These are phyloP conservation scores for Tephrocybe sp. DNA, from an alignment of 768 basidiomycete genomes.

Conservation along the genomic window DNA sequence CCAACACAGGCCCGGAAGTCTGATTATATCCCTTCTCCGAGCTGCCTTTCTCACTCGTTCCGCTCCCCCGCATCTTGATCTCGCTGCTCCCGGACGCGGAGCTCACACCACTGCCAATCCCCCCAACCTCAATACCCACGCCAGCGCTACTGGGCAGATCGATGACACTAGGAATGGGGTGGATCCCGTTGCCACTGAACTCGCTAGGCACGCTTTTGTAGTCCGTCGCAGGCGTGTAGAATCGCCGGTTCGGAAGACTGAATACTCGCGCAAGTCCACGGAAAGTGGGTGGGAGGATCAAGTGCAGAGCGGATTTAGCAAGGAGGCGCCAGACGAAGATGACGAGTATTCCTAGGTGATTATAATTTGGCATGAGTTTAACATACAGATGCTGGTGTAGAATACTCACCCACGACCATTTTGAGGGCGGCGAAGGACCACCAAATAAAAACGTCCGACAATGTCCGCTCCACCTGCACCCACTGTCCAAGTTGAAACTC, in stretches of 20 bases:
- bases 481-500: constrained; percentile 30
- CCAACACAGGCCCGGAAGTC: background rate
- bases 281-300: constrained; percentile 82
- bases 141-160: constrained; percentile 61
- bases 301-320: constrained; percentile 75
- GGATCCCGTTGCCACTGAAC: constrained; percentile 49
- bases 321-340: constrained; percentile 90
- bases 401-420: constrained; percentile 40
- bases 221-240: constrained; percentile 91
- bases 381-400: background rate
- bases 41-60: constrained; percentile 18
- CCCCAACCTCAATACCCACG: constrained; percentile 44
- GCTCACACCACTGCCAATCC: constrained; percentile 37
- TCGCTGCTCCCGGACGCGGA: constrained; percentile 42
- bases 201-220: constrained; percentile 71
- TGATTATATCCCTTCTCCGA: background rate
- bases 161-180: constrained; percentile 83
- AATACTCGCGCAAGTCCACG: constrained; percentile 68
- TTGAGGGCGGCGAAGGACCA: constrained; percentile 47
- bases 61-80: constrained; percentile 58
- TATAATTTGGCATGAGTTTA: constrained; percentile 1
- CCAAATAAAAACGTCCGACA: constrained; percentile 43
- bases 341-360: constrained; percentile 57
- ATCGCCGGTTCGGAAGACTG: constrained; percentile 77
- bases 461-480: constrained; percentile 34